Conservation (phyloP, 768 basidiomycete species). For the Amanita fuliginea region DNA sequence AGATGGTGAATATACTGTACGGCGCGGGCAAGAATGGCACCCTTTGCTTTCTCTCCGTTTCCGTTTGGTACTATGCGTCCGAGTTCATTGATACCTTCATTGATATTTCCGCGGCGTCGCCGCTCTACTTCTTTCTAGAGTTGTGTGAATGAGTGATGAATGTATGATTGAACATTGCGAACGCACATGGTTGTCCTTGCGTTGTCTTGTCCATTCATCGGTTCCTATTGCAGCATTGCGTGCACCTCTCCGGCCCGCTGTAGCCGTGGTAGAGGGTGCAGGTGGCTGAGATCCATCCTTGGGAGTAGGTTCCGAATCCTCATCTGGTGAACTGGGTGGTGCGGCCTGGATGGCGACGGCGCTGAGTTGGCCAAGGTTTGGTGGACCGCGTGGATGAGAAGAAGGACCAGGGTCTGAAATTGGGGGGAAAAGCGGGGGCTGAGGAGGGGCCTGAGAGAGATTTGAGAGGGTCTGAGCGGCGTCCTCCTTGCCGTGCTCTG, state of each 20-base stretch:
- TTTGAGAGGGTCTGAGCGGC: slow-evolving; percentile 49
- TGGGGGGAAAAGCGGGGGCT: slow-evolving; percentile 27
- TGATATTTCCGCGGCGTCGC: slow-evolving; percentile 88
- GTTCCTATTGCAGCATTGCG: slow-evolving; percentile 54
- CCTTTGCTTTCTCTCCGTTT: slow-evolving; percentile 82
- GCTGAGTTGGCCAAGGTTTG: slow-evolving; percentile 48
- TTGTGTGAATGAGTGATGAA: neutral
- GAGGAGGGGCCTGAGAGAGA: slow-evolving; percentile 32
- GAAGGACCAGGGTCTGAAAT: slow-evolving; percentile 65
- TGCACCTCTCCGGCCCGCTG: slow-evolving; percentile 34
- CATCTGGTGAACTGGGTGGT: slow-evolving; percentile 11
- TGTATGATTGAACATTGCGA: neutral
- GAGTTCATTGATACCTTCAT: slow-evolving; percentile 91
- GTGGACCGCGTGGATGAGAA: slow-evolving; percentile 59
- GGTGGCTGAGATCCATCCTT: slow-evolving; percentile 9
- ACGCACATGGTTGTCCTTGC: slow-evolving; percentile 75
- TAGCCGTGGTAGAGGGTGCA: slow-evolving; percentile 14
- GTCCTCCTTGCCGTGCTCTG: slow-evolving; percentile 46
- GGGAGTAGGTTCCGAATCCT: slow-evolving; percentile 7
- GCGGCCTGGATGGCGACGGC: slow-evolving; percentile 39
- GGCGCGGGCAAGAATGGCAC: slow-evolving; percentile 77
- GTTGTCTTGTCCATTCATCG: slow-evolving; percentile 70
- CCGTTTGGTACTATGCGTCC: slow-evolving; percentile 82
- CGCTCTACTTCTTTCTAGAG: slow-evolving; percentile 96
- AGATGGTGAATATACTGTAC: slow-evolving; percentile 89